Evolutionary conservation across 2,329 filamentous ascomycete species (phyloP), one percentile per base, ranked within the genome.

Genomic region (Phialophora chinensis): DNA sequence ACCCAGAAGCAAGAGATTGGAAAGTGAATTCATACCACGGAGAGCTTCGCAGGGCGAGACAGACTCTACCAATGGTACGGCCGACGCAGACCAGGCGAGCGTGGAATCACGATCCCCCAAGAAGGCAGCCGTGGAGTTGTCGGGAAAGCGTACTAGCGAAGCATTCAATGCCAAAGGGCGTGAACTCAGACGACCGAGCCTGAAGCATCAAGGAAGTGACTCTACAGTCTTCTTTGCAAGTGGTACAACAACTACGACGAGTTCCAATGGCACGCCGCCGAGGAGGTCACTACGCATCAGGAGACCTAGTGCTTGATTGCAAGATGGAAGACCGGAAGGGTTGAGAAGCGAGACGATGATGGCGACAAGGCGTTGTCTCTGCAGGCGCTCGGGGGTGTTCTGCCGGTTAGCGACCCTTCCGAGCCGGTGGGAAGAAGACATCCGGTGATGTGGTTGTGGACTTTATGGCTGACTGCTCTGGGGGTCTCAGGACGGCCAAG

Each of bases 271-370:
- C 5, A 62, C 60, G 33, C 60, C 68, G 20, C 66, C 63, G 25
- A 65, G 68, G 59, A 62, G 68, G 35, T 70, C 68, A 35, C 8
- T 65, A 38, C 60, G 68, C 20, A 60, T 56, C 25, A 50, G 68
- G 38, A 42, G 65, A 65, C 33, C 61, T 2, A 69, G 67, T 55
- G 61, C 47, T 17, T 69, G 54, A 56, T 42, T 17, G 20, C 55
- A 38, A 23, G 33, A 50, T 33, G 27, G 53, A 31, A 10, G 27
- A 25, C 25, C 1, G 12, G 53, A 33, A 20, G 8, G 7, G 29
- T 55, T 53, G 14, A n/a, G 6, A 20, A n/a, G 53, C 27, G 53
- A 35, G 53, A n/a, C 7, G 29, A 55, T 6, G 35, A 29, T 56
- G 29, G 38, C 2, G 38, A n/a, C 6, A 8, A 5, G 38, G 17